Base-by-base conservation (phyloP, 768 basidiomycete species). In the Suillus alpinus region DNA sequence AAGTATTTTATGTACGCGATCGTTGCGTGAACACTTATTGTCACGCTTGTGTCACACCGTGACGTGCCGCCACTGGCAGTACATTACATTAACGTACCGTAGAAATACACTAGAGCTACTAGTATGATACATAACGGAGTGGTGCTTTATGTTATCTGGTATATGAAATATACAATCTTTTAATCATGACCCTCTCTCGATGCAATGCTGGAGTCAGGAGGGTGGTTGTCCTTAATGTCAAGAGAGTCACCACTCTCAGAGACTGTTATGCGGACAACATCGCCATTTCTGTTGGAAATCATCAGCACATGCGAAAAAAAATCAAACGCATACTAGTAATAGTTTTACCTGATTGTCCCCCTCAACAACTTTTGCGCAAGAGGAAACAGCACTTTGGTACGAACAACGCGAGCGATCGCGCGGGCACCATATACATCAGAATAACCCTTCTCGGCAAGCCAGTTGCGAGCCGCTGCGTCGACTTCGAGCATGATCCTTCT, bases 341-440 rank as follows among this genome's bases (percentile, higher is more conserved):
- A 31, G 9, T 41, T 78, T 44, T 62, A 89, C 88, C 89, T 77
- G 62, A 96, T 86, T 4, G 87, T 90, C 0, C 94, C 94, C 47
- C 81, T 81, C 63, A 97, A 74, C 67, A 96, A 67, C 70, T 89
- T 90, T 71, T 86, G 85, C 0, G 94, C 94, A 20, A 96, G 77
- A 26, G 89, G 91, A 77, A 91, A 91, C 47, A 94, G 73, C 10
- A 97, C 88, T 66, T 89, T 85, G 56, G 87, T 88, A 56, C 91
- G 79, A 4, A 96, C 91, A 20, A 94, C 85, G n/a, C 94, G 77
- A 8, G 91, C 91, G 59, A 96, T 92, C 6, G 92, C 90, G 36
- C 94, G 81, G 0, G 94, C 94, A 26, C 94, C 94, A 71, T 95
- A 95, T 29, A 87, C 73, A 50, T 91, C 86, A 4, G 92, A 94